Conservation (phyloP, 441 rosid genomes). For the Syzygium syzygioides region DNA sequence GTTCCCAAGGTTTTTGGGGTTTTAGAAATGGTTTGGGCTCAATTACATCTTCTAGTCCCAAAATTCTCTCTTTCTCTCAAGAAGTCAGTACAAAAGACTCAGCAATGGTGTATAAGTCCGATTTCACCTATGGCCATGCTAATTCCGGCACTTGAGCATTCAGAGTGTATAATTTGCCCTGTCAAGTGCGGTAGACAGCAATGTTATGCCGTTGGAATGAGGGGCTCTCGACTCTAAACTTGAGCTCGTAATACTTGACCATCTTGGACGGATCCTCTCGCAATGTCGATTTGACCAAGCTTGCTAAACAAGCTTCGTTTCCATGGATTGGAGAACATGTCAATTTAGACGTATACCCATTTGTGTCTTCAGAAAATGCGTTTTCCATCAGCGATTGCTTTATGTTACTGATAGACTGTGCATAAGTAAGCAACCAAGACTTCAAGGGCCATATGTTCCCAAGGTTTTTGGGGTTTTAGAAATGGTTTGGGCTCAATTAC, state of each 20-base stretch:
- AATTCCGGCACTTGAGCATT: slow-evolving; percentile 82
- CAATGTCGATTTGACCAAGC: slow-evolving; percentile 27
- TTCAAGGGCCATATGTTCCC: not conserved
- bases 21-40: not conserved
- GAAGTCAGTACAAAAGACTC: slow-evolving; percentile 52
- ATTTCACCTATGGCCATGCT: slow-evolving; percentile 45
- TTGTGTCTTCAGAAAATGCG: not conserved
- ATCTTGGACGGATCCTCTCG: slow-evolving; percentile 42
- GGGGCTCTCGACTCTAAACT: slow-evolving; percentile 70
- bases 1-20: not conserved
- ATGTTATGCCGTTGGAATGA: slow-evolving; percentile 57
- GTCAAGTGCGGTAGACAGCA: slow-evolving; percentile 52
- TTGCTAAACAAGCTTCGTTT: not conserved
- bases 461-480: not conserved
- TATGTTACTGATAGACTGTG: not conserved
- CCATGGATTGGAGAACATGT: not conserved
- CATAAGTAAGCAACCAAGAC: not conserved
- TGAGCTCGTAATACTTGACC: slow-evolving; percentile 57
- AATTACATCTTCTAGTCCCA: not conserved
- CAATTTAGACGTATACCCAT: not conserved
- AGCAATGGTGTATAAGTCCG: slow-evolving; percentile 40
- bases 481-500: not conserved
- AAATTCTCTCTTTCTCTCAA: slow-evolving; percentile 8
- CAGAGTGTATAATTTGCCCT: slow-evolving; percentile 60
- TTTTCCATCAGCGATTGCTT: not conserved